Percentiles rank a stretch among this genome's conserved stretches.
Conservation (phyloP, 2,329 filamentous ascomycete species). For the Hymenoscyphus albidus region DNA sequence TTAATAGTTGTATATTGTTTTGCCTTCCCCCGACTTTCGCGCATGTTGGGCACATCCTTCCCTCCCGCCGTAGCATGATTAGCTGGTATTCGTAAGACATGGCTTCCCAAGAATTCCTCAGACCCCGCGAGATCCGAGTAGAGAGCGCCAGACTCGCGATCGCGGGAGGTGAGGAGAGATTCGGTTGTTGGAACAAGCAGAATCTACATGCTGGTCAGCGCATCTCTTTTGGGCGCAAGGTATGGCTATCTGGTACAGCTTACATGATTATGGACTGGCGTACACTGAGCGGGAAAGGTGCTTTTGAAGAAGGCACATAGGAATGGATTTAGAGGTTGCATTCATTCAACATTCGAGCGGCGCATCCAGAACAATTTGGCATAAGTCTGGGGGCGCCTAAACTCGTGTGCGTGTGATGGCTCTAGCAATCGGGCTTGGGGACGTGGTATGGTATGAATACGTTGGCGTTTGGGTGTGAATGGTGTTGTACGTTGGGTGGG, state of each 20-base stretch:
- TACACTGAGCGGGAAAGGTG: slow-evolving; percentile 85
- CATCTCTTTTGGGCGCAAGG: not conserved
- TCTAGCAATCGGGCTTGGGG: not conserved
- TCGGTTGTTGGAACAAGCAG: slow-evolving; percentile 92
- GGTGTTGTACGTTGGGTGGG: not conserved
- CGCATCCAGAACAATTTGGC: slow-evolving; percentile 27
- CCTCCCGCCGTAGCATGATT: slow-evolving; percentile 47
- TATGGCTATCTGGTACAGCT: slow-evolving; percentile 24
- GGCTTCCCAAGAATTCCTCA: slow-evolving; percentile 94
- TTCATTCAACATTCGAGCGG: slow-evolving; percentile 53
- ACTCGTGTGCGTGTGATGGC: not conserved
- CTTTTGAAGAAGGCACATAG: slow-evolving; percentile 98
- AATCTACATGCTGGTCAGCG: slow-evolving; percentile 48
- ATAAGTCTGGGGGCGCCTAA: slow-evolving; percentile 25
- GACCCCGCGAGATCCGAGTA: slow-evolving; percentile 79
- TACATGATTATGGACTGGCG: slow-evolving; percentile 83
- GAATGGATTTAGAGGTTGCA: slow-evolving; percentile 99
- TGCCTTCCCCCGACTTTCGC: slow-evolving; percentile 87
- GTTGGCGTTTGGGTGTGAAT: not conserved
- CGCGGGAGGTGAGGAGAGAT: slow-evolving; percentile 80
- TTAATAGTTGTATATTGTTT: slow-evolving; percentile 93
- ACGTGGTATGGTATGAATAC: not conserved
- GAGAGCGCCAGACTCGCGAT: slow-evolving; percentile 74
- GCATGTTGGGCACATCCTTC: slow-evolving; percentile 63
- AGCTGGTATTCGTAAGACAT: slow-evolving; percentile 82